phyloP scores from a whole-genome alignment of 495 filamentous ascomycete genomes.

The Lasiosphaeriaceae sp. region DNA sequence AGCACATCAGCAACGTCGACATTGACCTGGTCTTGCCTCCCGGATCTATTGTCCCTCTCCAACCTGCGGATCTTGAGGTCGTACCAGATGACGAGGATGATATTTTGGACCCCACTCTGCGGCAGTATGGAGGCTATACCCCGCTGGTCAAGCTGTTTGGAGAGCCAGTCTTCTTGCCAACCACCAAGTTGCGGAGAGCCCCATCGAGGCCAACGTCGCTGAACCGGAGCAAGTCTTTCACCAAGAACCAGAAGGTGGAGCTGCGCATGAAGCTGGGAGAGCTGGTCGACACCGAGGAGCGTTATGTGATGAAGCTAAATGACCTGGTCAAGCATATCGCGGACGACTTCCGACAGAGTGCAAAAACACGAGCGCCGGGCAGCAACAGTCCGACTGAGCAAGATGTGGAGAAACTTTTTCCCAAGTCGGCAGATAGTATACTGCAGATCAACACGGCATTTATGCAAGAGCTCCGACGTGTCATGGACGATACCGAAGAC shows the following conservation, averaged over 20 bases:
- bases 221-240: conserved; percentile 67
- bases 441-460: conserved; percentile 76
- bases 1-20: conserved; percentile 77
- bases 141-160: conserved; percentile 74
- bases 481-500: conserved; percentile 80
- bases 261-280: conserved; percentile 88
- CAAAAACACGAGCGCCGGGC: conserved; percentile 49
- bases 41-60: conserved; percentile 61
- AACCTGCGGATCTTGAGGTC: conserved; percentile 47
- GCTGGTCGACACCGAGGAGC: conserved; percentile 86
- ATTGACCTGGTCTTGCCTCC: conserved; percentile 81
- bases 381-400: conserved; percentile 71
- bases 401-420: conserved; percentile 74
- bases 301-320: conserved; percentile 82
- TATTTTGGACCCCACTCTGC: conserved; percentile 52
- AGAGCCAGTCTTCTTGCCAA: conserved; percentile 79
- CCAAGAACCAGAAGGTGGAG: conserved; percentile 75
- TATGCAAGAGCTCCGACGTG: conserved; percentile 63
- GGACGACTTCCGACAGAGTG: conserved; percentile 67
- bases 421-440: conserved; percentile 70
- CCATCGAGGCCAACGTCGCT: conserved; percentile 80
- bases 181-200: conserved; percentile 77
- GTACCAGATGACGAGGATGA: conserved; percentile 56
- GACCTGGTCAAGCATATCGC: conserved; percentile 73
- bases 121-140: conserved; percentile 71